These are phyloP conservation scores for Allium fistulosum DNA, from an alignment of 106 monocot genomes.

Conservation along the genomic window DNA sequence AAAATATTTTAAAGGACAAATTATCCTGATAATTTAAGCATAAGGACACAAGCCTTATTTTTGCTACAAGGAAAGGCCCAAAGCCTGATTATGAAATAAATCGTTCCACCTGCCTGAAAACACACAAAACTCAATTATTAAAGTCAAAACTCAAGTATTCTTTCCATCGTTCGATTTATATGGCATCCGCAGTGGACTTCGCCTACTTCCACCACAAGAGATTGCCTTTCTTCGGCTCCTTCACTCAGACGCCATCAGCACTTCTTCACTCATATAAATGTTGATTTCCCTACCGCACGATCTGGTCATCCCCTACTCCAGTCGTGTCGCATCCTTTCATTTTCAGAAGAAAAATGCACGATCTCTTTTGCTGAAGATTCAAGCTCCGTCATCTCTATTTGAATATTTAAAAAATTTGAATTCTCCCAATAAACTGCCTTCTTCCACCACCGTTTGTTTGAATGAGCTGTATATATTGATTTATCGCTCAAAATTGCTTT, in stretches of 20 bases:
- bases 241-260: conserved; percentile 42
- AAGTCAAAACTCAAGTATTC: not conserved
- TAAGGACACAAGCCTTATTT: too few relatives aligned
- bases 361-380: conserved; percentile 35
- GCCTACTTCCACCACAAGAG: conserved; percentile 23
- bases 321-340: not conserved
- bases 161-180: not conserved
- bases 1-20: too few relatives aligned
- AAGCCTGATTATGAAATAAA: too few relatives aligned
- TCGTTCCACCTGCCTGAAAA: too few relatives aligned
- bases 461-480: conserved; percentile 80
- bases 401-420: conserved; percentile 16
- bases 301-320: conserved; percentile 15
- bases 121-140: too few relatives aligned
- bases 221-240: conserved; percentile 45
- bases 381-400: conserved; percentile 36
- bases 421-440: conserved; percentile 1
- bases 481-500: conserved; percentile 44
- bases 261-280: conserved; percentile 31
- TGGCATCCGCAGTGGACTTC: conserved; percentile 21
- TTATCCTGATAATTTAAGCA: too few relatives aligned
- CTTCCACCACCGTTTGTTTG: conserved; percentile 49
- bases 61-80: too few relatives aligned
- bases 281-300: conserved; percentile 20
- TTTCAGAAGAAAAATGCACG: conserved; percentile 44